Evolutionary conservation across 2,329 filamentous ascomycete genomes (phyloP).

Genomic region (Aspergillus texensis): DNA sequence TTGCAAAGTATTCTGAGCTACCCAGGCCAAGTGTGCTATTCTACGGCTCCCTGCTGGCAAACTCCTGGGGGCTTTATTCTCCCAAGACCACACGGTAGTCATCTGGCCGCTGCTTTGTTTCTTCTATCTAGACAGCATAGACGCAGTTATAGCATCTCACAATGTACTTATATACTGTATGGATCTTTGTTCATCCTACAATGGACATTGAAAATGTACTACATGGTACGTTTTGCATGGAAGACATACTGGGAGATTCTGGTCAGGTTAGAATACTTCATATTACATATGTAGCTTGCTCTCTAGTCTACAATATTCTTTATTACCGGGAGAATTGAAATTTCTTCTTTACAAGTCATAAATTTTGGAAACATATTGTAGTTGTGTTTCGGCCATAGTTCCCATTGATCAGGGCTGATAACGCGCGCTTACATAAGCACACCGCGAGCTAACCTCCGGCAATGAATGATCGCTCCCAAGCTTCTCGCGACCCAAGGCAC

Average conservation of each 20-base stretch:
- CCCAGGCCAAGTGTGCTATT: neutral
- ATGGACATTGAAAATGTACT: neutral
- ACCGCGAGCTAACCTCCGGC: neutral
- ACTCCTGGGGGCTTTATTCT: neutral
- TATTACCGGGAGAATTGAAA: neutral
- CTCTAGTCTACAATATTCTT: neutral
- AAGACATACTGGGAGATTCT: neutral
- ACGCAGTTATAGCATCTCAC: neutral
- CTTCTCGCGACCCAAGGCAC: neutral
- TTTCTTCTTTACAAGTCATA: neutral
- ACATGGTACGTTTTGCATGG: neutral
- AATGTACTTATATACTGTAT: neutral
- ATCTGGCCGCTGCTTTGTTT: neutral
- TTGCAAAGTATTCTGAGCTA: neutral
- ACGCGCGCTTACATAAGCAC: constrained; percentile 1
- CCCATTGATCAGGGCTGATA: neutral
- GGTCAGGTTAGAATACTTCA: neutral
- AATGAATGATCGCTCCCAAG: neutral
- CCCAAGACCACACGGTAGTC: constrained; percentile 13
- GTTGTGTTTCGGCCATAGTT: neutral
- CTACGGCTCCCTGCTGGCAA: neutral
- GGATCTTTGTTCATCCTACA: neutral
- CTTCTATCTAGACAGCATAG: neutral
- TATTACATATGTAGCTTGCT: neutral
- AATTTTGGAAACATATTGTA: neutral